Conservation (phyloP, 257 asterid species). For the Solanum megistacrolobum region DNA sequence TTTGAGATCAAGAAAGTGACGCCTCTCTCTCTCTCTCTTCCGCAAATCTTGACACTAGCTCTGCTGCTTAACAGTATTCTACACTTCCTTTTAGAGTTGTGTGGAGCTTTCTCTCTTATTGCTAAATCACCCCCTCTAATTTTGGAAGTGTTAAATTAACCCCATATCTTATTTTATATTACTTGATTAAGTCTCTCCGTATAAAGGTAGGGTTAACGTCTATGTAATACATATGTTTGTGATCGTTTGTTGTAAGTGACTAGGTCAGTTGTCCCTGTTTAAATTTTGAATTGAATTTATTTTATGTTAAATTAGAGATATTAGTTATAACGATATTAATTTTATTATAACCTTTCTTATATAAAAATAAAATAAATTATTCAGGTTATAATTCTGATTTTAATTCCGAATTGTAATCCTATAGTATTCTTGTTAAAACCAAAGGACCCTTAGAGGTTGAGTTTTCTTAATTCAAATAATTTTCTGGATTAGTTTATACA, state of each 20-base stretch:
- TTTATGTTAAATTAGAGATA: neutral
- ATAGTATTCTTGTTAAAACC: neutral
- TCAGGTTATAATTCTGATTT: no score
- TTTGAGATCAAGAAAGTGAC: neutral
- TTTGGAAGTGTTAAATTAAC: neutral
- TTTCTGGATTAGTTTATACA: no score
- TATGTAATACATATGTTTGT: neutral
- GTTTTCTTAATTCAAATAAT: neutral
- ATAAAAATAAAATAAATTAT: no score
- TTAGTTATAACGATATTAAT: no score
- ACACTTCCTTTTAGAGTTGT: neutral
- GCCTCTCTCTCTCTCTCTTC: neutral
- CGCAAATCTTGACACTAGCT: neutral
- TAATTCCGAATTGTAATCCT: neutral
- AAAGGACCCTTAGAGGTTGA: neutral
- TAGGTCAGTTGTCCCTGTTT: neutral
- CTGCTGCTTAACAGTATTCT: neutral
- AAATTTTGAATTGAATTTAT: no score
- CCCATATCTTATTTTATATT: neutral
- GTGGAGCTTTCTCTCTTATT: neutral
- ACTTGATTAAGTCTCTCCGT: neutral
- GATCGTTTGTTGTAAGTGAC: no score
- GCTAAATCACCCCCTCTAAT: neutral
- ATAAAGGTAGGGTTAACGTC: no score
- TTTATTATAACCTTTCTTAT: no score